Evolutionary conservation across 176 grass and related monocot genomes (phyloP).

Genomic region (Oryza glaberrima): DNA sequence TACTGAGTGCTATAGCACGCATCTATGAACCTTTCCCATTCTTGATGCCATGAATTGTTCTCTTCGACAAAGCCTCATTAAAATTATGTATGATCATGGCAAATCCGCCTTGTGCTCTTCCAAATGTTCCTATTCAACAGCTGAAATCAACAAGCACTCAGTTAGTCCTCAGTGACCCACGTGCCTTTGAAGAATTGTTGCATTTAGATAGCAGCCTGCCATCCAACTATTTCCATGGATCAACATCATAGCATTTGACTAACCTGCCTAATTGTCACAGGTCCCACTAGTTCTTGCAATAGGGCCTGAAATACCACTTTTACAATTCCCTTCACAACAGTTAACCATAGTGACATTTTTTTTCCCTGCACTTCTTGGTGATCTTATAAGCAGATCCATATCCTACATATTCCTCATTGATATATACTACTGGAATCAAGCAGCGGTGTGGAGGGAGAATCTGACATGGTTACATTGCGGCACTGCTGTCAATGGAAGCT

Average conservation of each 20-base stretch:
- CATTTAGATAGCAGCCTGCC: neutral
- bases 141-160: neutral
- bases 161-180: neutral
- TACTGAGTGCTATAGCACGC: too few species aligned
- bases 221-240: neutral
- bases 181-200: neutral
- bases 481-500: too few species aligned
- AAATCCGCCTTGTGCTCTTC: too few species aligned
- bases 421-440: neutral
- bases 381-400: slow-evolving; percentile 39
- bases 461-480: too few species aligned
- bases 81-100: too few species aligned
- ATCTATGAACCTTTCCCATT: neutral
- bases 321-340: neutral
- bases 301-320: neutral
- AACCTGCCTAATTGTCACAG: neutral
- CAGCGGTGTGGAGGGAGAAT: too few species aligned
- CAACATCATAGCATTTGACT: neutral
- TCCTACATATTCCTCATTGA: slow-evolving; percentile 24
- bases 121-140: neutral
- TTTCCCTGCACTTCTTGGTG: slow-evolving; percentile 11
- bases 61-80: neutral
- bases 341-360: slow-evolving; percentile 12
- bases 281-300: neutral
- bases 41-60: too few species aligned